Base-by-base conservation (phyloP, 352 stramenopile species). In the Globisporangium orthogonon region DNA sequence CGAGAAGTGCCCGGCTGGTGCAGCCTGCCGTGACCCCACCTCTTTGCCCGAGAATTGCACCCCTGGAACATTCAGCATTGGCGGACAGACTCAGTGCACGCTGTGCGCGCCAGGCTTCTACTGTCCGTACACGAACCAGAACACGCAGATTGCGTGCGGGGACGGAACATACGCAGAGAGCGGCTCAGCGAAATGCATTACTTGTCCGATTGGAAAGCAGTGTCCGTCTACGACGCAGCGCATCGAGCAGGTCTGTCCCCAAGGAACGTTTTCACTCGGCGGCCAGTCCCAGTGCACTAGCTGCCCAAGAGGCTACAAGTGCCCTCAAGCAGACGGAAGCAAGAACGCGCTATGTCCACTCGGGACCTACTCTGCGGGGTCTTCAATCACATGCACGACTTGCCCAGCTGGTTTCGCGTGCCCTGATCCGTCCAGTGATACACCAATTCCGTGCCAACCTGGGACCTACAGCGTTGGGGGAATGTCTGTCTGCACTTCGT, bases 391-490 rank as follows among this genome's bases (percentile, higher is more conserved):
- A 44, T 97, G 89, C 43, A 87, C 76, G 0, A 67, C 52, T 2
- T 96, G 87, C 41, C 78, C 88, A 6, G 71, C 71, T 33, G 77
- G 75, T 11, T 87, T 61, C 33, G 69, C 67, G 14, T 93, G 78
- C 41, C 69, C 76, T 4, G 70, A 78, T 50, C 63, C 75, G 11
- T 58, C 61, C 30, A 71, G 52, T 11, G 67, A 63, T 10, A 51
- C 54, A 2, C 70, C 71, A 0, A 39, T 78, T 10, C 49, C 65
- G 33, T 95, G 86, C 37, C 15, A 52, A 7, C 48, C 73, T 31
- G 88, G 87, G 7, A 81, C 60, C 2, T 96, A 87, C 55, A 94
- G 78, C 48, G 66, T 68, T 0, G 62, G 62, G 18, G 83, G 83
- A 0, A 61, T 83, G 4, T 74, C 63, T 7, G 29, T 52, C 1